These are phyloP conservation scores for Phytophthora ramorum DNA, from an alignment of 352 stramenopile species.

Conservation along the genomic window DNA sequence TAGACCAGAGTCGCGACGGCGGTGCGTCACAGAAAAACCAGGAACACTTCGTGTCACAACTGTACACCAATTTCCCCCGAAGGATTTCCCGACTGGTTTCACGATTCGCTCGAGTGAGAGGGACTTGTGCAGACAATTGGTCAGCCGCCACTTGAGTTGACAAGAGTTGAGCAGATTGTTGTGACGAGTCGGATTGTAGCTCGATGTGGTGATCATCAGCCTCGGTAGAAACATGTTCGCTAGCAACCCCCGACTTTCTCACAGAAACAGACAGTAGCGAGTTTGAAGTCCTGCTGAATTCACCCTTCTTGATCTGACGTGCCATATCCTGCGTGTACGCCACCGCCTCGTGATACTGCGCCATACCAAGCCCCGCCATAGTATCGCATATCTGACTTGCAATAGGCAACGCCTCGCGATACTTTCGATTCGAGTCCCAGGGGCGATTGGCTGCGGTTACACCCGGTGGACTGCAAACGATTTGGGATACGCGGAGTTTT, in stretches of 20 bases:
- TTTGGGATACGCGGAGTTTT: neutral
- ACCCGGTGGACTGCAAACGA: neutral
- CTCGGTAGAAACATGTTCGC: neutral
- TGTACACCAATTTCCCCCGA: neutral
- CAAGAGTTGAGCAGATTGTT: neutral
- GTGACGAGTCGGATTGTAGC: neutral
- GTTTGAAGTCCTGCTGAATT: neutral
- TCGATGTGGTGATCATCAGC: neutral
- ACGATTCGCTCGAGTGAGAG: neutral
- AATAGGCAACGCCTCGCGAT: neutral
- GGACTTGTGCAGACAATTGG: neutral
- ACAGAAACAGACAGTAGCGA: neutral
- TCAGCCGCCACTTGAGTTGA: neutral
- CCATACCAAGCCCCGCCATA: conserved; percentile 1
- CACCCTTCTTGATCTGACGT: neutral
- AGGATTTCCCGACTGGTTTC: no score
- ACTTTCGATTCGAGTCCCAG: neutral
- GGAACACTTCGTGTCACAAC: no score
- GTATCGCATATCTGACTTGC: neutral
- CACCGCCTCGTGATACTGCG: no score
- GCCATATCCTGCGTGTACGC: neutral
- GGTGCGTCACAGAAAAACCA: no score
- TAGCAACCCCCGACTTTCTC: no score
- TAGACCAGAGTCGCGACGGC: no score
- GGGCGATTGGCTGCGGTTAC: neutral